Base-by-base conservation (phyloP, 768 basidiomycete species). In the Naganishia onofrii region DNA sequence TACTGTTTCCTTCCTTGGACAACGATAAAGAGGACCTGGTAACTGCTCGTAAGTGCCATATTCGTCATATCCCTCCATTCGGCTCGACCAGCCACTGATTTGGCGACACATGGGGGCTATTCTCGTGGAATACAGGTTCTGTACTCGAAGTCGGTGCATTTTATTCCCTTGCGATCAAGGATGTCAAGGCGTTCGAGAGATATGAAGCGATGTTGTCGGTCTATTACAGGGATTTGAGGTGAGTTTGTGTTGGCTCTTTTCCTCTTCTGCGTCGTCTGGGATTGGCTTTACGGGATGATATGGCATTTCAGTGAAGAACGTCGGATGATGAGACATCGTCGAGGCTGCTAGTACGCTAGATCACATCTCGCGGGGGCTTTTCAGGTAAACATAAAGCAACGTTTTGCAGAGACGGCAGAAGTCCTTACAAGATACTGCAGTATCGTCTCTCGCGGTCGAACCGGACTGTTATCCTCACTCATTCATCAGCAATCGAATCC, bases 101-200 rank as follows among this genome's bases (percentile, higher is more conserved):
- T 74, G 51, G 67, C 70, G 21, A 12, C 68, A 4, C 66, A 73
- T 34, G 70, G 63, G 51, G 67, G 71, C 63, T 56, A 72, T 44
- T n/a, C 69, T n/a, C 13, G 42, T 42, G 60, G 66, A n/a, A n/a
- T 19, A 38, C 80, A 94, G 93, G 95, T 71, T 92, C 93, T 72
- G 90, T 96, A 70, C 88, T 99, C 70, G 95, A 97, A 84, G 89
- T 97, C 75, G 95, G 93, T 66, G 92, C 93, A 21, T 89, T 94
- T 84, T 90, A 91, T 85, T 93, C 94, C 72, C 90, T 98, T 80
- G 87, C 92, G 46, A 86, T 88, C 73, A 87, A 87, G 77, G 92
- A 95, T 79, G 87, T 94, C 26, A 90, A 93, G 66, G 90, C 92
- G 0, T 99, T 98, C 79, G 92, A 95, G 81, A 87, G 94, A 73